Conservation (phyloP, 352 stramenopile genomes). For the Phytophthora sojae region DNA sequence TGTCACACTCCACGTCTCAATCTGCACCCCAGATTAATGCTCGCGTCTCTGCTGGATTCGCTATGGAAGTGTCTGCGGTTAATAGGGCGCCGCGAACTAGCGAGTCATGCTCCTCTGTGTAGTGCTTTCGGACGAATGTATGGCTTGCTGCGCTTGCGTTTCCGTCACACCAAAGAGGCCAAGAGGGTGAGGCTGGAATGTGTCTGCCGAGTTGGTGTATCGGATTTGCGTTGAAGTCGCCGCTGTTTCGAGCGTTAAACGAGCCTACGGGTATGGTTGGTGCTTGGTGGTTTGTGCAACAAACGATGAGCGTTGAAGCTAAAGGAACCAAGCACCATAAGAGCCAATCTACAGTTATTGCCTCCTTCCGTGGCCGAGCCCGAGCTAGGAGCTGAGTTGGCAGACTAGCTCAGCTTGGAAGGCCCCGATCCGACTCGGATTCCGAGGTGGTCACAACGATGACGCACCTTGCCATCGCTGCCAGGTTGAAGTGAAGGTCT, state of each 20-base stretch:
- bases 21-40: constrained; percentile 22
- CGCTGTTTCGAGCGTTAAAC: constrained; percentile 6
- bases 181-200: neutral
- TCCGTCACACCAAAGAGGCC: too few species aligned
- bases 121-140: neutral
- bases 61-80: constrained; percentile 10
- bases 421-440: too few species aligned
- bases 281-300: neutral
- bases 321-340: neutral
- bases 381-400: too few species aligned
- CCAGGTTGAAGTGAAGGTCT: neutral
- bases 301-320: too few species aligned
- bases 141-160: too few species aligned
- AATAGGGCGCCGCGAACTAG: constrained; percentile 10
- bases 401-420: too few species aligned
- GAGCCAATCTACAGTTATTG: too few species aligned
- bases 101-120: constrained; percentile 7
- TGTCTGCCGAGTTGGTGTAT: constrained; percentile 10
- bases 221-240: too few species aligned
- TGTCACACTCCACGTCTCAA: constrained; percentile 28
- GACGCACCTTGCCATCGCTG: neutral
- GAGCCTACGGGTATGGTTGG: neutral
- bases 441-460: constrained; percentile 11
- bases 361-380: too few species aligned
- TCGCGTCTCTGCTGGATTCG: constrained; percentile 16